phyloP scores from a whole-genome alignment of 116 monocot species.

The Dioscorea cayenensis region DNA sequence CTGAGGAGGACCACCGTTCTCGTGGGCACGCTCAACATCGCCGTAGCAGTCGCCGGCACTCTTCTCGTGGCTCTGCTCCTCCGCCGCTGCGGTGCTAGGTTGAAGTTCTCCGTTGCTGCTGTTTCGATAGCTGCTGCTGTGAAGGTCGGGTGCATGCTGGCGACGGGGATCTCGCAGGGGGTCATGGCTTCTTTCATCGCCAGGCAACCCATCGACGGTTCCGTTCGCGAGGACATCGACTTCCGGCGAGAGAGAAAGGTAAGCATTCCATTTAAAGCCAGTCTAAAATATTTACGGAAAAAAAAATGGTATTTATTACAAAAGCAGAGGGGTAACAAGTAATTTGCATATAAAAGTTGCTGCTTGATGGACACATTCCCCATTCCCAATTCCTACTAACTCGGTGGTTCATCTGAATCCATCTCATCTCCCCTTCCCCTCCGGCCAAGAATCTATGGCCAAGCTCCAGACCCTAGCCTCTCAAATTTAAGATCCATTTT shows the following conservation, averaged over 20 bases:
- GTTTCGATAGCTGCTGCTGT: constrained; percentile 1
- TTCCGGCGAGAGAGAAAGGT: constrained; percentile 24
- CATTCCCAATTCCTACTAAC: no score
- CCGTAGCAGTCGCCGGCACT: background rate
- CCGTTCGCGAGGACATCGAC: background rate
- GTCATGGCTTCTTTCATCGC: constrained; percentile 8
- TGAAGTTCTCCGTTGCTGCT: constrained; percentile 9
- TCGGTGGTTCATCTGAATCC: no score
- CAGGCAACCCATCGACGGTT: background rate
- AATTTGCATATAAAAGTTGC: background rate
- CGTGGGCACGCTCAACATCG: constrained; percentile 9
- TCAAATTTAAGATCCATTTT: no score
- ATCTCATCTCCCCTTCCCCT: background rate
- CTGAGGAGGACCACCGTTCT: constrained; percentile 12
- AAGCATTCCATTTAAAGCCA: background rate
- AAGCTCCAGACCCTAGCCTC: no score
- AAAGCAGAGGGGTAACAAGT: background rate
- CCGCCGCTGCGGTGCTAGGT: constrained; percentile 7
- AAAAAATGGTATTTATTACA: no score
- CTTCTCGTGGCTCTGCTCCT: constrained; percentile 1
- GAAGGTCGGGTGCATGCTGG: constrained; percentile 12
- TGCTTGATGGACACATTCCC: no score
- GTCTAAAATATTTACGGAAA: no score
- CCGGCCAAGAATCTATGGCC: background rate
- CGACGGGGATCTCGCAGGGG: constrained; percentile 20